Percentiles rank a stretch among this genome's conserved stretches.
Evolutionary conservation across 208 protist species (phyloP).

Genomic region (Crithidia expoeki): DNA sequence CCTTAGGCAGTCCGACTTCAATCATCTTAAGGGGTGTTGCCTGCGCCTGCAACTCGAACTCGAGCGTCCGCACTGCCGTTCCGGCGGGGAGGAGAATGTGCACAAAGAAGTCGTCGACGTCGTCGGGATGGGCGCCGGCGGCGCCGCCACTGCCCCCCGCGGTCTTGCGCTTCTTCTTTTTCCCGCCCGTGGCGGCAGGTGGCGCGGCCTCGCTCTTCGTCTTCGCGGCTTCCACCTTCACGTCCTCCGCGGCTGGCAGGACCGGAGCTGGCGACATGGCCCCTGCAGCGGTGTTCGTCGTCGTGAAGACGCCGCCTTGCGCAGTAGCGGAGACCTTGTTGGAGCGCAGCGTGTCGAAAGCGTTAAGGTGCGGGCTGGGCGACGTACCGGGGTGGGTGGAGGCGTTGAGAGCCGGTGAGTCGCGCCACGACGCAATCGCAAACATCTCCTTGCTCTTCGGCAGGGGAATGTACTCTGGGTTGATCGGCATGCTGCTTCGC

Average conservation of each 20-base stretch:
- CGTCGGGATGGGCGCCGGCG: constrained; percentile 25
- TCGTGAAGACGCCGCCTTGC: constrained; percentile 8
- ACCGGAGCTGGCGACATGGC: constrained; percentile 10
- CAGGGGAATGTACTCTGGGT: constrained; percentile 82
- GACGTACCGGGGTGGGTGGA: constrained; percentile 16
- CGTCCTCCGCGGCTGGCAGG: constrained; percentile 12
- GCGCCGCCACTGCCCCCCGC: neutral
- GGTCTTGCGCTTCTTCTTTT: constrained; percentile 33
- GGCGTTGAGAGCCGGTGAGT: constrained; percentile 44
- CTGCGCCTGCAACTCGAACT: constrained; percentile 57
- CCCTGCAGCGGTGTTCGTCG: constrained; percentile 13
- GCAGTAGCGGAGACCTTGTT: constrained; percentile 3
- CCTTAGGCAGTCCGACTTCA: constrained; percentile 53
- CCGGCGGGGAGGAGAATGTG: constrained; percentile 52
- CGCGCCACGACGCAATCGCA: constrained; percentile 71
- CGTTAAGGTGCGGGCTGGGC: constrained; percentile 13
- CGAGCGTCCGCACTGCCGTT: constrained; percentile 43
- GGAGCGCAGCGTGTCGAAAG: constrained; percentile 19
- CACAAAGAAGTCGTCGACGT: constrained; percentile 77
- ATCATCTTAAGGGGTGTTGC: constrained; percentile 53
- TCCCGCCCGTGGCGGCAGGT: constrained; percentile 18
- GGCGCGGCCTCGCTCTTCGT: neutral
- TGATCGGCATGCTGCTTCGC: constrained; percentile 66
- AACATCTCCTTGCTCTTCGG: constrained; percentile 78
- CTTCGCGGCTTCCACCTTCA: constrained; percentile 10